Base-by-base conservation (phyloP, 805 yeast genomes). In the Candida berthetii region DNA sequence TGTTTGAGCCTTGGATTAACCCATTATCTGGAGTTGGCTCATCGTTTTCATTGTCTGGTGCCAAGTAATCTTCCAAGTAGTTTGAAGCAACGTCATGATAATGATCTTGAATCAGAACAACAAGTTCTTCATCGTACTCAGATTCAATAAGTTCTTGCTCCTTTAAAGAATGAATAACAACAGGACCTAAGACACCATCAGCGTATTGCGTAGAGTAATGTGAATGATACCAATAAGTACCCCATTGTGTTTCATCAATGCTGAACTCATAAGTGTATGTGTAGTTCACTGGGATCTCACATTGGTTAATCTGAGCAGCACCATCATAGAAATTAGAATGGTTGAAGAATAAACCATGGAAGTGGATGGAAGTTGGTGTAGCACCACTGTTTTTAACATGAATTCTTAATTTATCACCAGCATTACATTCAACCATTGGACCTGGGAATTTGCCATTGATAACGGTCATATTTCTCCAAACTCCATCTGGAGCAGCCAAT, bases 211-310 rank as follows among this genome's bases (percentile, higher is more conserved):
- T 66, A 11, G 69, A 52, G 45, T 59, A 66, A 44, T 76, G 82
- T 2, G 79, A 68, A 48, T 76, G 82, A 54, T 75, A 76, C 82
- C 82, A 76, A 42, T 64, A 70, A 0, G 78, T 71, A 0, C 82
- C 82, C 42, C 64, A 61, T 42, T 72, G 76, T 4, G 47, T 45
- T 13, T 56, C 54, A 35, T 58, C 62, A 8, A 64, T 47, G 19
- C 61, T 64, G 46, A 75, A 74, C 31, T 55, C 52, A 49, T 76
- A 72, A 2, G 64, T 59, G 53, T 65, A 74, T 5, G 56, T 42
- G 1, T 72, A 72, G 9, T 48, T 42, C 9, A 71, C 65, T 9
- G 58, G 57, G 24, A 76, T 71, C 2, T 74, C 72, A 40, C 75
- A 68, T 47, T 76, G 80, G 7, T 77, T 70, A 31, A 74, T 60